Evolutionary conservation across 495 filamentous ascomycete genomes (phyloP).

Genomic region (Penicillium paradoxum): DNA sequence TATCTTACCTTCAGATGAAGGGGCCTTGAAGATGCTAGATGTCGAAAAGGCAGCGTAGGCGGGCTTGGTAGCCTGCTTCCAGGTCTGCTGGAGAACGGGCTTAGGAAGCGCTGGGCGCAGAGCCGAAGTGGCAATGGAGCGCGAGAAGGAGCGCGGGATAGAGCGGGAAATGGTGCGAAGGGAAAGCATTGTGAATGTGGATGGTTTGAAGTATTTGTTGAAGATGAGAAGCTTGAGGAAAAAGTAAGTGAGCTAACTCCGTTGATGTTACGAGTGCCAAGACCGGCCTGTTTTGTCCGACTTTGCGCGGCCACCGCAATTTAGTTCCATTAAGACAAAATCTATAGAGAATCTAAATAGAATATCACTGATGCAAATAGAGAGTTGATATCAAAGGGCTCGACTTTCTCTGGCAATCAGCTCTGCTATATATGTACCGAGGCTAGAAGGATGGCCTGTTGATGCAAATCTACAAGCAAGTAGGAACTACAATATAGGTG

Average conservation of each 20-base stretch:
- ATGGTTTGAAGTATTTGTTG: constrained; percentile 15
- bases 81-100: constrained; percentile 42
- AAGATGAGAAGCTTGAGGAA: constrained; percentile 18
- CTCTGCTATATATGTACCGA: background rate
- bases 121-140: constrained; percentile 49
- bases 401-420: background rate
- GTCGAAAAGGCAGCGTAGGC: constrained; percentile 71
- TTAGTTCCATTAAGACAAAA: constrained; percentile 1
- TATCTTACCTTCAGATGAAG: constrained; percentile 53
- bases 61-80: constrained; percentile 48
- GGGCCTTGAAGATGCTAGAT: constrained; percentile 50
- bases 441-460: background rate
- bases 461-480: background rate
- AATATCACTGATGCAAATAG: background rate
- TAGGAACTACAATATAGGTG: background rate
- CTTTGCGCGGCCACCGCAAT: constrained; percentile 11
- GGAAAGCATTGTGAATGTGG: constrained; percentile 63
- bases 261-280: constrained; percentile 41
- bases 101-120: constrained; percentile 46
- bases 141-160: constrained; percentile 61
- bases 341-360: background rate
- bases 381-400: background rate
- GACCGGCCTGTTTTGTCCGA: constrained; percentile 17
- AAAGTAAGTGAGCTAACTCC: constrained; percentile 20
- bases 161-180: constrained; percentile 67